These are phyloP conservation scores for Otatea glauca DNA, from an alignment of 176 grass and related monocot species.

Conservation along the genomic window DNA sequence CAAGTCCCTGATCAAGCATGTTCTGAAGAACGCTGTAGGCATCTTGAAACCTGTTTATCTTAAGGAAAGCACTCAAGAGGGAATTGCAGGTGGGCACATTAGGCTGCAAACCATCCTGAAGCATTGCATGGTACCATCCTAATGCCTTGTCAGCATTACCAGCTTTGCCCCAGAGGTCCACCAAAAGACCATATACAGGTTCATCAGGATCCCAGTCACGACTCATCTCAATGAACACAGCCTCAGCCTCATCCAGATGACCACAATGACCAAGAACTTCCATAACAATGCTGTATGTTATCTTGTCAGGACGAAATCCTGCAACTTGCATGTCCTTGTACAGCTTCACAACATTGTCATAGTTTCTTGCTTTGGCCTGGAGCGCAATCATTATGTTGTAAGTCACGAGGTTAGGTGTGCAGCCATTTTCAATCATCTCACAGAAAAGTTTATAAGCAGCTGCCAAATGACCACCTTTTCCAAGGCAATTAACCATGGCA, in stretches of 20 bases:
- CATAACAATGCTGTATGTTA: slow-evolving; percentile 97
- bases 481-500: slow-evolving; percentile 97
- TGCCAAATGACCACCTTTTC: slow-evolving; percentile 80
- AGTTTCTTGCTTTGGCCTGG: slow-evolving; percentile 93
- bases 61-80: slow-evolving; percentile 83
- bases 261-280: slow-evolving; percentile 86
- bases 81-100: slow-evolving; percentile 96
- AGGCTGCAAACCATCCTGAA: slow-evolving; percentile 79
- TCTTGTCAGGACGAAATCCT: slow-evolving; percentile 96
- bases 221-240: slow-evolving; percentile 86
- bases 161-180: slow-evolving; percentile 96
- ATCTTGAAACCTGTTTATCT: slow-evolving; percentile 68
- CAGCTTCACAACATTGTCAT: slow-evolving; percentile 85
- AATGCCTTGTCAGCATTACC: slow-evolving; percentile 83
- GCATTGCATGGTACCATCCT: slow-evolving; percentile 86
- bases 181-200: slow-evolving; percentile 87
- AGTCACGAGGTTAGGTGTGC: slow-evolving; percentile 89
- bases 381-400: slow-evolving; percentile 96
- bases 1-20: slow-evolving; percentile 72
- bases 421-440: slow-evolving; percentile 91
- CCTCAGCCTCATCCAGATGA: slow-evolving; percentile 80
- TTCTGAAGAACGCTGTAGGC: slow-evolving; percentile 73
- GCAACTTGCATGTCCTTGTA: slow-evolving; percentile 94
- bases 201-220: slow-evolving; percentile 91
- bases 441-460: slow-evolving; percentile 84